These are phyloP conservation scores for Aureobasidium sp. DNA, from an alignment of 2,329 filamentous ascomycete genomes.

Conservation along the genomic window DNA sequence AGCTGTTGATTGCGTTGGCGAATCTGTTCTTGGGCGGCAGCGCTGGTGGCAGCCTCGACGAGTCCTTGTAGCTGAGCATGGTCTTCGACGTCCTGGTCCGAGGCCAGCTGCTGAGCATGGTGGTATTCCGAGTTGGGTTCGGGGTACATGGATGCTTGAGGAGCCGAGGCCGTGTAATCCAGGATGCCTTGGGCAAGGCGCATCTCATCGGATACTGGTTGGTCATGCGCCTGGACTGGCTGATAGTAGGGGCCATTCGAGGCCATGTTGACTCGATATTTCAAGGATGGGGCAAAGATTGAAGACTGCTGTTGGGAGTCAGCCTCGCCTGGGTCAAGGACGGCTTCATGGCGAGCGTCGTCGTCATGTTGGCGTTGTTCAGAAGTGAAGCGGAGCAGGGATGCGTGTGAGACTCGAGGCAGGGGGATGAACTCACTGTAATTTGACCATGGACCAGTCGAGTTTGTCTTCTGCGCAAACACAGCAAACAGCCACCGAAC, in stretches of 20 bases:
- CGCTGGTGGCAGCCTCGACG: slow-evolving; percentile 15
- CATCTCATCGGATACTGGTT: slow-evolving; percentile 8
- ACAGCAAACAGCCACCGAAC: background rate
- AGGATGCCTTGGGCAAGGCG: slow-evolving; percentile 6
- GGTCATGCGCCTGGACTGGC: slow-evolving; percentile 9
- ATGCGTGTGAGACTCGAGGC: background rate
- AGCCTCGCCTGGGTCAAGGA: background rate
- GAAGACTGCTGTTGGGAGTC: background rate
- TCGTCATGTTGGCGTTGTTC: background rate
- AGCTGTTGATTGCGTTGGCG: background rate
- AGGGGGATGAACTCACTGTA: background rate
- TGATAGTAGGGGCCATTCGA: slow-evolving; percentile 15
- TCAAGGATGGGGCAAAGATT: background rate
- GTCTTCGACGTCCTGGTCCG: slow-evolving; percentile 7
- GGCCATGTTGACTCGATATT: background rate
- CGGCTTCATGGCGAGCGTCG: background rate
- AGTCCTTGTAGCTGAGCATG: slow-evolving; percentile 15
- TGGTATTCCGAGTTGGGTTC: slow-evolving; percentile 13
- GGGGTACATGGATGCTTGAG: slow-evolving; percentile 13
- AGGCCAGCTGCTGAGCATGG: slow-evolving; percentile 8
- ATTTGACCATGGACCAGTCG: too few species aligned
- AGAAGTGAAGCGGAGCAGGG: background rate
- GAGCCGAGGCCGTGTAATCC: background rate
- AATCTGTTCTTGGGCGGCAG: slow-evolving; percentile 16
- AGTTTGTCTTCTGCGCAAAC: too few species aligned